Conservation (phyloP, 2,329 filamentous ascomycete genomes). For the Colletotrichum trifolii region DNA sequence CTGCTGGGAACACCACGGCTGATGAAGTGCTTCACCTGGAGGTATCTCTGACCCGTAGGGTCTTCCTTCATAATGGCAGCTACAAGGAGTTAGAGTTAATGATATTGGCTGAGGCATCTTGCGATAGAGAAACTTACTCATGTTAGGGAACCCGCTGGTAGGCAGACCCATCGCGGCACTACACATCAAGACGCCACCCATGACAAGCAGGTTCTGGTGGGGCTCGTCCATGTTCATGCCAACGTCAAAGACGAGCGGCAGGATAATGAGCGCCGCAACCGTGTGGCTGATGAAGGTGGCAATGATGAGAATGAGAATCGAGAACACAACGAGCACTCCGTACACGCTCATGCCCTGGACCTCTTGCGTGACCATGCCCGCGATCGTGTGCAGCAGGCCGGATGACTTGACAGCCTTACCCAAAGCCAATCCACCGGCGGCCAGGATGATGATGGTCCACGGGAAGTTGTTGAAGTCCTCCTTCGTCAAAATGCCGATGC, state of each 20-base stretch:
- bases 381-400: conserved; percentile 89
- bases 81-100: conserved; percentile 47
- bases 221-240: conserved; percentile 87
- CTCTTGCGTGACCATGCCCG: conserved; percentile 75
- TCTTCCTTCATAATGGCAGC: conserved; percentile 99
- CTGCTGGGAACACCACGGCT: conserved; percentile 91
- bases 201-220: conserved; percentile 93
- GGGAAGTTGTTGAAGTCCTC: conserved; percentile 99
- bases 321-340: conserved; percentile 86
- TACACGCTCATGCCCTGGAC: conserved; percentile 88
- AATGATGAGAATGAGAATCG: conserved; percentile 85
- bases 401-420: conserved; percentile 96
- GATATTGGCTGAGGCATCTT: no score
- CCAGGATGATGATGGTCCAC: conserved; percentile 99
- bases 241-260: conserved; percentile 89
- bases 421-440: conserved; percentile 89
- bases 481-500: conserved; percentile 94
- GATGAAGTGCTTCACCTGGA: conserved; percentile 94
- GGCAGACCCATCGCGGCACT: conserved; percentile 97
- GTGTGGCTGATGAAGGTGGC: conserved; percentile 99
- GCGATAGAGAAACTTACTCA: conserved; percentile 76
- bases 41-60: conserved; percentile 88
- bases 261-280: conserved; percentile 92
- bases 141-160: conserved; percentile 97
- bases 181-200: conserved; percentile 96